phyloP scores from a whole-genome alignment of 2,329 filamentous ascomycete genomes.

The Blumeria hordei region DNA sequence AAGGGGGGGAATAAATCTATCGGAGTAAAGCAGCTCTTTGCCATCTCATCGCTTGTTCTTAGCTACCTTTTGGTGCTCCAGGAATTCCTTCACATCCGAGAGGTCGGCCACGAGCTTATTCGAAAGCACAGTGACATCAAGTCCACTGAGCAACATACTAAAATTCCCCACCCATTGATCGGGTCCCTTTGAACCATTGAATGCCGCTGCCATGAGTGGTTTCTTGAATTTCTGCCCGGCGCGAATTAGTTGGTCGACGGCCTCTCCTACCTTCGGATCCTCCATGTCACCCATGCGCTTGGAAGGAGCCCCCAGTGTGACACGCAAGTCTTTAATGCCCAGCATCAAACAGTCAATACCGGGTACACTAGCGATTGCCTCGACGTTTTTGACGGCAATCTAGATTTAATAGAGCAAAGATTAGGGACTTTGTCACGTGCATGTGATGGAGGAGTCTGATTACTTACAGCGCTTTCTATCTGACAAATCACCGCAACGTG shows the following conservation, averaged over 20 bases:
- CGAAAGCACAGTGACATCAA: not conserved
- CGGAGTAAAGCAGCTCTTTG: no score
- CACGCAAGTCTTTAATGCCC: not conserved
- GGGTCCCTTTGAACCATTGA: not conserved
- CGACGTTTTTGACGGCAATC: not conserved
- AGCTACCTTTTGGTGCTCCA: no score
- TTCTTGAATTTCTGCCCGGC: not conserved
- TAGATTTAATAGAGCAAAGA: not conserved
- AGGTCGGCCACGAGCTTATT: no score
- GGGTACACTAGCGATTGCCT: not conserved
- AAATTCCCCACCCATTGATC: not conserved
- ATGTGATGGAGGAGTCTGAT: not conserved
- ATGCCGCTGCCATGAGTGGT: conserved; percentile 1
- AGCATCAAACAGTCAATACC: not conserved
- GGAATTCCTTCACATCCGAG: no score
- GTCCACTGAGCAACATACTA: not conserved
- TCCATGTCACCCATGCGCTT: not conserved
- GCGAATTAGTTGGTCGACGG: not conserved
- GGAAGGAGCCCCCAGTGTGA: not conserved
- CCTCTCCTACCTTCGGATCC: not conserved
- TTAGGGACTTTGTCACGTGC: no score
- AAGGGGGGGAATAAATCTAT: no score
- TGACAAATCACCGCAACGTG: conserved; percentile 1
- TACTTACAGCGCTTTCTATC: not conserved
- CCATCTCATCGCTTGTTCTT: no score